Conservation (phyloP, 352 stramenopile species). For the Stramenopiles sp. region DNA sequence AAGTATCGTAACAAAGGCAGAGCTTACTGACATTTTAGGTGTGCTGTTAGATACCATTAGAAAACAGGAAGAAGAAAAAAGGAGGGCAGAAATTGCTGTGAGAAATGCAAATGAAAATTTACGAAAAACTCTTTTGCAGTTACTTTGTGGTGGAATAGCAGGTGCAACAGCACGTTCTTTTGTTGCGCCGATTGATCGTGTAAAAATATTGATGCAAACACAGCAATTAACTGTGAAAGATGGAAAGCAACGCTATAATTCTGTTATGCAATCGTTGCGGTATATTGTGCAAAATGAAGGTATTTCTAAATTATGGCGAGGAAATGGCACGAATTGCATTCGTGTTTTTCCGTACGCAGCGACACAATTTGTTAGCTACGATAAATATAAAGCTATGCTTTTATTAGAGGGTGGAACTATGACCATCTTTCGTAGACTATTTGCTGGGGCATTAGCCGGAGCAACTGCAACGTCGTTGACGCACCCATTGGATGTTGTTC, state of each 20-base stretch:
- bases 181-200: conserved; percentile 57
- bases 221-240: conserved; percentile 30
- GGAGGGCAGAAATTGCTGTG: too few relatives aligned
- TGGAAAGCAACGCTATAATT: conserved; percentile 22
- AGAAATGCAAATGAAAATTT: too few relatives aligned
- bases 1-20: too few relatives aligned
- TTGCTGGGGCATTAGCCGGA: conserved; percentile 42
- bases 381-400: conserved; percentile 32
- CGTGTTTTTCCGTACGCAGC: conserved; percentile 61
- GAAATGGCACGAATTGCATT: conserved; percentile 49
- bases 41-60: too few relatives aligned
- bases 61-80: too few relatives aligned
- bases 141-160: conserved; percentile 40
- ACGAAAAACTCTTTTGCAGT: too few relatives aligned
- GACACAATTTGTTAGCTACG: conserved; percentile 67
- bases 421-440: conserved; percentile 35
- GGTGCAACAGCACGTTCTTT: conserved; percentile 52
- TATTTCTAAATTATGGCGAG: conserved; percentile 37
- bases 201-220: conserved; percentile 74
- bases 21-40: too few relatives aligned
- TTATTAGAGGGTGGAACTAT: conserved; percentile 23
- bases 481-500: conserved; percentile 59
- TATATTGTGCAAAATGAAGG: conserved; percentile 34
- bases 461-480: conserved; percentile 37
- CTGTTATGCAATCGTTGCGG: background rate